Conservation (phyloP, 2,329 filamentous ascomycete species). For the Microdochium bolleyi region DNA sequence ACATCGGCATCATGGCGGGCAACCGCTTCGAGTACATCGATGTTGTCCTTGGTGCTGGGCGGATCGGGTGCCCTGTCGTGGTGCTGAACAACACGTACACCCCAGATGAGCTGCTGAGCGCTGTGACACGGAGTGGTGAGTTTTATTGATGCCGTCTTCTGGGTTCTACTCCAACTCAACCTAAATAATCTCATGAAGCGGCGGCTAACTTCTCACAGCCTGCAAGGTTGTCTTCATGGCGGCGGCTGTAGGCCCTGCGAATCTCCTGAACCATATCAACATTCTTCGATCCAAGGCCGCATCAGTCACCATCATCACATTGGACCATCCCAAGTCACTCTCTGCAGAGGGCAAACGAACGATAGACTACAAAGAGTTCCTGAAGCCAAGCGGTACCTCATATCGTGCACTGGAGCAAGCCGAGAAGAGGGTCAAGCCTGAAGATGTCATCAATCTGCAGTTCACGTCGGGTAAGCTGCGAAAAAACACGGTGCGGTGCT, state of each 20-base stretch:
- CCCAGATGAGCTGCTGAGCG: slow-evolving; percentile 1
- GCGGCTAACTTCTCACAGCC: not conserved
- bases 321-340: no score
- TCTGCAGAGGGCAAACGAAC: no score
- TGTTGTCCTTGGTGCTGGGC: slow-evolving; percentile 21
- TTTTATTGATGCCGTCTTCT: not conserved
- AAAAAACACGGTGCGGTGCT: slow-evolving; percentile 9
- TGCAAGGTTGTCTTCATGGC: no score
- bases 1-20: slow-evolving; percentile 16
- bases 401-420: not conserved
- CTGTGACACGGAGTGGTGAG: not conserved
- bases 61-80: slow-evolving; percentile 20
- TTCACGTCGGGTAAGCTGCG: not conserved
- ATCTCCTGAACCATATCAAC: no score
- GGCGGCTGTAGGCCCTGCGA: no score
- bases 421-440: not conserved
- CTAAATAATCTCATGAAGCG: not conserved
- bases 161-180: not conserved
- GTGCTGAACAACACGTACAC: slow-evolving; percentile 24
- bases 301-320: no score
- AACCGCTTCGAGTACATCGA: slow-evolving; percentile 19
- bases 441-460: slow-evolving; percentile 1
- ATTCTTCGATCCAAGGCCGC: no score
- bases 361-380: no score
- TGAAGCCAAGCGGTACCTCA: no score